A percentile compares a stretch with the other conserved stretches of the same genome.
These are phyloP conservation scores for Ganoderma leucocontextum DNA, from an alignment of 1,284 basidiomycete species.

Conservation along the genomic window DNA sequence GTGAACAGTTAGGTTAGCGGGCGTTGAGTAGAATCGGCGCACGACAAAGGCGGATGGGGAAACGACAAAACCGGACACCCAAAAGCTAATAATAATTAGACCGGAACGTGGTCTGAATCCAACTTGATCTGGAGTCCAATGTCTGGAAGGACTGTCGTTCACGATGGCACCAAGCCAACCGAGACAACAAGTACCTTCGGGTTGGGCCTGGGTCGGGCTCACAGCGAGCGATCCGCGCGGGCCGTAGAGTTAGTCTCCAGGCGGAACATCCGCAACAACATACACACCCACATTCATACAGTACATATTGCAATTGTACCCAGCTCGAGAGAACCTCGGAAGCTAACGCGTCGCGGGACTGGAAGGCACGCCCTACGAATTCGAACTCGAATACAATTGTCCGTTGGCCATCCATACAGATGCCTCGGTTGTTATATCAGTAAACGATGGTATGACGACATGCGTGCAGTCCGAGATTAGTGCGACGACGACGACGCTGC, in stretches of 20 bases:
- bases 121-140: background rate
- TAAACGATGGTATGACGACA: constrained; percentile 1
- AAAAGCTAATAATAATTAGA: background rate
- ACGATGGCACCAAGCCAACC: too few relatives aligned
- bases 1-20: background rate
- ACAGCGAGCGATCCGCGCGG: background rate
- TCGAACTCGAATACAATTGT: background rate
- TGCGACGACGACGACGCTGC: constrained; percentile 9
- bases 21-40: background rate
- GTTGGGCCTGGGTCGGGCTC: too few relatives aligned
- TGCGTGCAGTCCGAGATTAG: constrained; percentile 15
- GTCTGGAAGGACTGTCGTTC: too few relatives aligned
- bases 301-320: background rate
- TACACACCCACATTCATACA: background rate
- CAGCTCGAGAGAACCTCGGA: background rate
- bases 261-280: background rate
- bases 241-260: background rate
- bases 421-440: background rate
- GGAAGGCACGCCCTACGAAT: background rate
- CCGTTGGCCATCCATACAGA: background rate
- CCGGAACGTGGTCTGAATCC: background rate
- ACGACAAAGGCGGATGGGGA: background rate
- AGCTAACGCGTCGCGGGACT: background rate
- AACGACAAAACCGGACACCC: background rate
- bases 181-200: too few relatives aligned